Percentiles rank a stretch among this genome's conserved stretches.
These are phyloP conservation scores for Cadophora gregata DNA, from an alignment of 2,329 filamentous ascomycete genomes.

Conservation along the genomic window DNA sequence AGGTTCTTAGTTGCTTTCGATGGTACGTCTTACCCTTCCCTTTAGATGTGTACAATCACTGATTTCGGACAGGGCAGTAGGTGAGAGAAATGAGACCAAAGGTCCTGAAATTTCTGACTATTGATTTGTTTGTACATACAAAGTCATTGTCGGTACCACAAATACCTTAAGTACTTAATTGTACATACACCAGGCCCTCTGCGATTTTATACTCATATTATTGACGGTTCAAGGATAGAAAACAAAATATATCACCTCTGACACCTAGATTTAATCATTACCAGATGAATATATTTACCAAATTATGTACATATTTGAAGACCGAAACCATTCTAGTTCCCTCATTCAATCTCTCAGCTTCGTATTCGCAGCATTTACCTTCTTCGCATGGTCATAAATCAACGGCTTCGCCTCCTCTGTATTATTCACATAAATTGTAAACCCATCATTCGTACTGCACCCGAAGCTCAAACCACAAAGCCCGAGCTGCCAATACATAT, in stretches of 20 bases:
- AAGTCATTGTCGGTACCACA: neutral
- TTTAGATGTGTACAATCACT: constrained; percentile 7
- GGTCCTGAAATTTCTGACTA: constrained; percentile 19
- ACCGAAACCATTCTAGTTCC: no score
- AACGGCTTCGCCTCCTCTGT: constrained; percentile 15
- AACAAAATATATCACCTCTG: no score
- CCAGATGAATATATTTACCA: neutral
- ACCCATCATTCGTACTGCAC: constrained; percentile 22
- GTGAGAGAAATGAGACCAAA: constrained; percentile 41
- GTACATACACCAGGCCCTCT: no score
- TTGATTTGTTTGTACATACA: constrained; percentile 4
- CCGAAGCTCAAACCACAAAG: constrained; percentile 20
- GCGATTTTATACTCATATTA: no score
- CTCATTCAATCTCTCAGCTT: neutral
- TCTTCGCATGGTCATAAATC: constrained; percentile 17
- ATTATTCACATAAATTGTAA: constrained; percentile 22
- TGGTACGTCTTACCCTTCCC: constrained; percentile 54
- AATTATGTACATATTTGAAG: neutral
- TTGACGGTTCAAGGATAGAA: no score
- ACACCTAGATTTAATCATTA: no score
- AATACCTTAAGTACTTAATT: no score
- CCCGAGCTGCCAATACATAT: constrained; percentile 23
- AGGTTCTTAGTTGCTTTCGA: constrained; percentile 83
- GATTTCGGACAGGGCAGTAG: constrained; percentile 35
- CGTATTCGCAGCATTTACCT: neutral